These are phyloP conservation scores for Rhododendron ferrugineum DNA, from an alignment of 148 eudicot species.

Conservation along the genomic window DNA sequence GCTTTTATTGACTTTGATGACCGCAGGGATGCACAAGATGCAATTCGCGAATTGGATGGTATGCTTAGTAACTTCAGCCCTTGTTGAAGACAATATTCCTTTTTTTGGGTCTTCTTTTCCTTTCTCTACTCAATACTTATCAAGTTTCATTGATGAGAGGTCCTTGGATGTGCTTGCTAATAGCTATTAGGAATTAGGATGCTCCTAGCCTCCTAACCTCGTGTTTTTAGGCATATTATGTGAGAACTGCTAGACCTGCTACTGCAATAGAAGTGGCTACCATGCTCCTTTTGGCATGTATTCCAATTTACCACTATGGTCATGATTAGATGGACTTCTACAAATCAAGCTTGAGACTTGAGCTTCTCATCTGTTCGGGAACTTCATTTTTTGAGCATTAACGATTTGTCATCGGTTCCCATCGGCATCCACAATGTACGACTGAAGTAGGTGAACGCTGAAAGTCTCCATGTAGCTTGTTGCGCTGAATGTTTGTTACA, in stretches of 20 bases:
- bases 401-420: not conserved
- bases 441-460: not conserved
- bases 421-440: not conserved
- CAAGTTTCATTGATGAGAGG: not conserved
- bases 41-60: constrained; percentile 86
- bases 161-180: not conserved
- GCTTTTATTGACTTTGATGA: constrained; percentile 96
- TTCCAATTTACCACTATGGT: constrained; percentile 3
- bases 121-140: not conserved
- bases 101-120: not conserved
- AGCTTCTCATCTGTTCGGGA: constrained; percentile 11
- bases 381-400: not conserved
- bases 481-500: not conserved
- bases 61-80: not conserved
- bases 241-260: not conserved
- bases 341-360: constrained; percentile 7
- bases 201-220: not conserved
- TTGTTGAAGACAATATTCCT: not conserved
- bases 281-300: not conserved
- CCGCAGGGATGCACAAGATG: constrained; percentile 82
- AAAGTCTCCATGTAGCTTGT: not conserved
- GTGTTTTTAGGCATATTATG: not conserved
- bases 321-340: constrained; percentile 8
- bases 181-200: not conserved
- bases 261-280: constrained; percentile 5